Conservation (phyloP, 176 grass and related monocot genomes). For the Dendrocalamus sinicus region DNA sequence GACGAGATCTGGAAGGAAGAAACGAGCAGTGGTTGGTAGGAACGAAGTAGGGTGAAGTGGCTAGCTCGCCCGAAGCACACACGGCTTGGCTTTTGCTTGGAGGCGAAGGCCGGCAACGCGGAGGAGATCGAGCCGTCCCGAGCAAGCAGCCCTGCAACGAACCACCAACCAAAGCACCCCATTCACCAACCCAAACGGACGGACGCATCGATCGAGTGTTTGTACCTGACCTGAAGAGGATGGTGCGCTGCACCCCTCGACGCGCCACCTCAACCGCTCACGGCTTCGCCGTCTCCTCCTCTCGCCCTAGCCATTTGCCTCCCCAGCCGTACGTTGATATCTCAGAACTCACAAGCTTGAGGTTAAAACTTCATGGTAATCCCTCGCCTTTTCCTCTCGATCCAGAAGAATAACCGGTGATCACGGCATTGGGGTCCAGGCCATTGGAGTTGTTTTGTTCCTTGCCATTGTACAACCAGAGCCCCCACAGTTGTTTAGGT, state of each 20-base stretch:
- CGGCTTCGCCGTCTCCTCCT: not conserved
- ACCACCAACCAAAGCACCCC: constrained; percentile 47
- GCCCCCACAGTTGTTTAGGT: constrained; percentile 16
- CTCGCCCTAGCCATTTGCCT: not conserved
- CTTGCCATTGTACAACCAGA: not conserved
- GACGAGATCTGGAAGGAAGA: not conserved
- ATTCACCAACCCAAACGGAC: constrained; percentile 26
- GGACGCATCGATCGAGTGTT: not conserved
- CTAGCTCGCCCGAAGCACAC: not conserved
- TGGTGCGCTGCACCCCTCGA: not conserved
- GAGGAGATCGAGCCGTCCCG: constrained; percentile 30
- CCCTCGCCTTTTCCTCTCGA: not conserved
- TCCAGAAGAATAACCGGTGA: not conserved
- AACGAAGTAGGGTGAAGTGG: not conserved
- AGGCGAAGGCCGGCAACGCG: constrained; percentile 54
- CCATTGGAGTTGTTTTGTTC: not conserved
- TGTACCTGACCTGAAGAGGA: not conserved
- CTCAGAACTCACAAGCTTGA: not conserved
- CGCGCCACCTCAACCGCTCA: not conserved
- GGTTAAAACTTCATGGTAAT: not conserved
- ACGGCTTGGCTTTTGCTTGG: constrained; percentile 52
- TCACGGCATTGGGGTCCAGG: not conserved
- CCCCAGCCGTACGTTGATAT: not conserved
- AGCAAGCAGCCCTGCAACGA: constrained; percentile 46
- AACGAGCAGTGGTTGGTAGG: not conserved